phyloP scores from a whole-genome alignment of 2,329 filamentous ascomycete genomes.

The Chaetomium sp. region DNA sequence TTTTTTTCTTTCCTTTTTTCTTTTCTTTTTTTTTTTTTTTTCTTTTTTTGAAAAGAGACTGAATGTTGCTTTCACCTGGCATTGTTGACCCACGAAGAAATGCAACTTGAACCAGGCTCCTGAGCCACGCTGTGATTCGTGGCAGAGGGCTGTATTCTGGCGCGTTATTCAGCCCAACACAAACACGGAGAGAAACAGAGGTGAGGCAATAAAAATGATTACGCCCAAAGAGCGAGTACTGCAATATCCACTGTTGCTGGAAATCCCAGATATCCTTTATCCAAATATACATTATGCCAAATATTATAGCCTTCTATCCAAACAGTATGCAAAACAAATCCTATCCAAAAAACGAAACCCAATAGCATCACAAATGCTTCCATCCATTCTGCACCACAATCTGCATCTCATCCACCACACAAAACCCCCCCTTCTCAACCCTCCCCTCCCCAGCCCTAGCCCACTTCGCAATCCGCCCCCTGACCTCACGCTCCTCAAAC shows the following conservation, averaged over 20 bases:
- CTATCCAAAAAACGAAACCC: neutral
- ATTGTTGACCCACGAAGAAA: too few relatives aligned
- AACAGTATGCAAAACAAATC: neutral
- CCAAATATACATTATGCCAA: neutral
- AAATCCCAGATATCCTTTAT: neutral
- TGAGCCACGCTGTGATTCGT: too few relatives aligned
- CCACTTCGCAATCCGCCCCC: slow-evolving; percentile 47
- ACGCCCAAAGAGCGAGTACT: neutral
- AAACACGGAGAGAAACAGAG: too few relatives aligned
- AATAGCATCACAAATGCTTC: slow-evolving; percentile 52
- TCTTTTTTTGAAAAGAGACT: too few relatives aligned
- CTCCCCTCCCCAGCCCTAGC: slow-evolving; percentile 40
- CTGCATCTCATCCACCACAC: slow-evolving; percentile 62
- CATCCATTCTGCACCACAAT: slow-evolving; percentile 61
- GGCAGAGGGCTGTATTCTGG: too few relatives aligned
- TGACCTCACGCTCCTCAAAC: slow-evolving; percentile 43
- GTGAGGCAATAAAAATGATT: too few relatives aligned
- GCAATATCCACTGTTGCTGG: neutral
- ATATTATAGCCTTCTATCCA: too few relatives aligned
- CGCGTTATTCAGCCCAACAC: too few relatives aligned
- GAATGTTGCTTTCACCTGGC: too few relatives aligned
- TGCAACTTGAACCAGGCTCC: too few relatives aligned
- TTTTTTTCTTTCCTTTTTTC: too few relatives aligned
- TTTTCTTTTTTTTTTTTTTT: too few relatives aligned
- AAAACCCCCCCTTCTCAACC: slow-evolving; percentile 49